phyloP scores from a whole-genome alignment of 169 alveolate genomes.

The Perkinsus olseni region DNA sequence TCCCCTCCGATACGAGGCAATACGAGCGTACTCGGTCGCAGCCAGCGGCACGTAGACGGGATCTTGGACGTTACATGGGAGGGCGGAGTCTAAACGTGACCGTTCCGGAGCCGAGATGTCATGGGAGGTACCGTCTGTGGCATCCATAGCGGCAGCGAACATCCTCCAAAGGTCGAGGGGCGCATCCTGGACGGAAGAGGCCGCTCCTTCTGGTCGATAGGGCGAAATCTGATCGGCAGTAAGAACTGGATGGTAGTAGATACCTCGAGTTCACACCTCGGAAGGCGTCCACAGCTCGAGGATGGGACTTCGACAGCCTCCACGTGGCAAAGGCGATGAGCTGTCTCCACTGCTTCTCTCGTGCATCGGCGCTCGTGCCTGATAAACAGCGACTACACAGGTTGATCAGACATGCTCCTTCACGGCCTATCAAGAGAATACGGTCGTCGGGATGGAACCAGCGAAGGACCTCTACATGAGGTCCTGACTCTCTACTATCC shows the following conservation, averaged over 20 bases:
- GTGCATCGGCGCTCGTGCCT: neutral
- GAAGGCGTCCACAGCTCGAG: neutral
- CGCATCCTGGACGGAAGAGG: neutral
- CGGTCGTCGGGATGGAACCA: too few species aligned
- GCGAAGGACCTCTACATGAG: too few species aligned
- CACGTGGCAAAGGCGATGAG: neutral
- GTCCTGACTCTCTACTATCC: too few species aligned
- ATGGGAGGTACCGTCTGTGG: neutral
- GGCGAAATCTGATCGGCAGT: neutral
- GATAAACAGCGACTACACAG: too few species aligned
- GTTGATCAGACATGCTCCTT: too few species aligned
- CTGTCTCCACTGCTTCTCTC: neutral
- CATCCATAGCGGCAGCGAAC: neutral
- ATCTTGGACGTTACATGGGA: neutral
- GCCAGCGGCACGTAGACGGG: neutral
- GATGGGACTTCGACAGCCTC: neutral
- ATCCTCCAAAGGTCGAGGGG: neutral
- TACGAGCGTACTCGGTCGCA: neutral
- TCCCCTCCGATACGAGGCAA: neutral
- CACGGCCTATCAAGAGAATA: too few species aligned
- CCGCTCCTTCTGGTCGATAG: neutral
- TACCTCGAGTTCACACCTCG: neutral
- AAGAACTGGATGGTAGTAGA: neutral
- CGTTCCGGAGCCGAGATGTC: neutral
- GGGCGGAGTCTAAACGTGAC: neutral